These are phyloP conservation scores for Solanum peruvianum DNA, from an alignment of 257 asterid genomes.

Conservation along the genomic window DNA sequence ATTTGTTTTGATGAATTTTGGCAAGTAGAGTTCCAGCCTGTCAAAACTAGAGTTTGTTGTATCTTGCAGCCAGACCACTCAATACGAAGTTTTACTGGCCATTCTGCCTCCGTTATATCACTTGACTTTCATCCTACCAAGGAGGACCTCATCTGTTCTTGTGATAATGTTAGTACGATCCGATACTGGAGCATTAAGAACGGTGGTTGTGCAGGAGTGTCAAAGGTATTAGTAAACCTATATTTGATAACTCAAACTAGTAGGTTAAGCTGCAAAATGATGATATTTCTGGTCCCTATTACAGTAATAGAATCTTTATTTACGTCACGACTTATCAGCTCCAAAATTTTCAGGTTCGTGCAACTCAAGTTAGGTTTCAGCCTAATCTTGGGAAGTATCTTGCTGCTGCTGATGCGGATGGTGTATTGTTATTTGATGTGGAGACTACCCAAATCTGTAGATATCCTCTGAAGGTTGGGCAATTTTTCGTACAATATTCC, in stretches of 20 bases:
- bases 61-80: constrained; percentile 16
- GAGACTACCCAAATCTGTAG: constrained; percentile 20
- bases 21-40: neutral
- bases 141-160: constrained; percentile 20
- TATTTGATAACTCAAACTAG: neutral
- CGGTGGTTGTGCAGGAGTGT: constrained; percentile 21
- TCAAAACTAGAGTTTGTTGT: neutral
- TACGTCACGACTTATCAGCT: neutral
- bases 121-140: constrained; percentile 27
- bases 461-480: constrained; percentile 15
- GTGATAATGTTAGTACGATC: constrained; percentile 13
- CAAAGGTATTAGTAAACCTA: constrained; percentile 8
- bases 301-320: neutral
- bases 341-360: constrained; percentile 15
- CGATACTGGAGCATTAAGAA: constrained; percentile 25
- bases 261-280: neutral
- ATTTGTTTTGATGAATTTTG: neutral
- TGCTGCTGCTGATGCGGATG: constrained; percentile 18
- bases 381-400: constrained; percentile 20
- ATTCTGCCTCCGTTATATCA: constrained; percentile 20
- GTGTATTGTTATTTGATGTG: constrained; percentile 19
- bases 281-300: neutral
- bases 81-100: constrained; percentile 19
- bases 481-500: neutral
- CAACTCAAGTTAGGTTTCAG: constrained; percentile 24